Evolutionary conservation across 768 basidiomycete species (phyloP).

Genomic region (Rhizopogon vulgaris): DNA sequence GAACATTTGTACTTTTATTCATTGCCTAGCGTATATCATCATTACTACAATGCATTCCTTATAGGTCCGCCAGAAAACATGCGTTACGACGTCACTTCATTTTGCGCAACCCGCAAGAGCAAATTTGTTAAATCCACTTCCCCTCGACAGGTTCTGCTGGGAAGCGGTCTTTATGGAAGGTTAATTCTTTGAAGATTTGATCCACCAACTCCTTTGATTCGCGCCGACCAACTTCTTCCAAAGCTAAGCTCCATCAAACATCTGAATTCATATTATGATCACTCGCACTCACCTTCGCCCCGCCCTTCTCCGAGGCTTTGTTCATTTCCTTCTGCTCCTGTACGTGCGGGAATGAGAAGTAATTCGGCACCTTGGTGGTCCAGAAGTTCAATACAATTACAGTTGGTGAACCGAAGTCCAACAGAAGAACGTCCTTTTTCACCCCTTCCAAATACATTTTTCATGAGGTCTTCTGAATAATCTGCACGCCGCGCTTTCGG

Average conservation of each 20-base stretch:
- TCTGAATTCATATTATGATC: background rate
- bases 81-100: background rate
- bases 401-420: conserved; percentile 47
- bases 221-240: conserved; percentile 32
- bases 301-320: conserved; percentile 45
- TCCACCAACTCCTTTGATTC: conserved; percentile 35
- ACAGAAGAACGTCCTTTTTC: conserved; percentile 37
- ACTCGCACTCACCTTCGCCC: conserved; percentile 38
- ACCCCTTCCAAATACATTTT: conserved; percentile 42
- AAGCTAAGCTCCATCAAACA: conserved; percentile 24
- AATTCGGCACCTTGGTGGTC: conserved; percentile 51
- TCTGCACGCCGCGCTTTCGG: conserved; percentile 30
- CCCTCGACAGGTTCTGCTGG: conserved; percentile 45
- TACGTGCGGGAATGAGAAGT: conserved; percentile 46
- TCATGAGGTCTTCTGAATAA: conserved; percentile 43
- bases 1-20: background rate
- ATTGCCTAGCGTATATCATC: background rate
- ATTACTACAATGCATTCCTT: background rate
- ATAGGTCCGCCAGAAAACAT: background rate
- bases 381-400: conserved; percentile 45
- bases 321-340: conserved; percentile 42
- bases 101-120: background rate
- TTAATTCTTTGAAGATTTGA: conserved; percentile 41
- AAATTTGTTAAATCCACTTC: conserved; percentile 36
- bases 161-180: conserved; percentile 33